Conservation (phyloP, 116 monocot species). For the Zostera marina region DNA sequence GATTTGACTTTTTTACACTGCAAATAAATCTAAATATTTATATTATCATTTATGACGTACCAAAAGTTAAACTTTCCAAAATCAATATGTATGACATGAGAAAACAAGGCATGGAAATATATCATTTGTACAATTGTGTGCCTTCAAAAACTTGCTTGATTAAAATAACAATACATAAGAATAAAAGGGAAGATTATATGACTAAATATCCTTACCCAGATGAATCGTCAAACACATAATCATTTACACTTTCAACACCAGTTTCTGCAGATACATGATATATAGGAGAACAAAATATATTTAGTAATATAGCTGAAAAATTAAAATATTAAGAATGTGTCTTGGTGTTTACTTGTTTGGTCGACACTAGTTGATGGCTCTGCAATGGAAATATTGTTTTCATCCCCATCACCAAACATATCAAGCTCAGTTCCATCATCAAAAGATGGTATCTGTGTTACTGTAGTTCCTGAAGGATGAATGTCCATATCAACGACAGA, state of each 20-base stretch:
- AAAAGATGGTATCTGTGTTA: not conserved
- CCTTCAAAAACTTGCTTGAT: not conserved
- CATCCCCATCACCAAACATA: constrained; percentile 12
- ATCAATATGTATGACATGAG: no score
- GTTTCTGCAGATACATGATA: constrained; percentile 3
- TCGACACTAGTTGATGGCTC: constrained; percentile 1
- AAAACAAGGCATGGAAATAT: no score
- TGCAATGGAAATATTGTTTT: constrained; percentile 2
- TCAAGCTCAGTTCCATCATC: constrained; percentile 5
- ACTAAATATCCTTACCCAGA: constrained; percentile 2
- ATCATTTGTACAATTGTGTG: no score
- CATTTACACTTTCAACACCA: constrained; percentile 2
- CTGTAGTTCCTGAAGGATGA: not conserved
- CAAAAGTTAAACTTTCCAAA: no score
- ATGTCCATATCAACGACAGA: not conserved
- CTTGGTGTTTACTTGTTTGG: not conserved
- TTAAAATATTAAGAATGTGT: not conserved
- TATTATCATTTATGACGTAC: no score
- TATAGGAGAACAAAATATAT: not conserved
- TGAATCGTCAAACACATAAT: constrained; percentile 9
- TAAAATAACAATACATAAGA: not conserved
- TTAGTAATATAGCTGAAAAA: not conserved
- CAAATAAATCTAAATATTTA: no score
- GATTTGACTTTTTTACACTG: no score
- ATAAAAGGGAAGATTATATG: not conserved